phyloP scores from a whole-genome alignment of 176 grass and related monocot genomes.

The Triticum timopheevii region DNA sequence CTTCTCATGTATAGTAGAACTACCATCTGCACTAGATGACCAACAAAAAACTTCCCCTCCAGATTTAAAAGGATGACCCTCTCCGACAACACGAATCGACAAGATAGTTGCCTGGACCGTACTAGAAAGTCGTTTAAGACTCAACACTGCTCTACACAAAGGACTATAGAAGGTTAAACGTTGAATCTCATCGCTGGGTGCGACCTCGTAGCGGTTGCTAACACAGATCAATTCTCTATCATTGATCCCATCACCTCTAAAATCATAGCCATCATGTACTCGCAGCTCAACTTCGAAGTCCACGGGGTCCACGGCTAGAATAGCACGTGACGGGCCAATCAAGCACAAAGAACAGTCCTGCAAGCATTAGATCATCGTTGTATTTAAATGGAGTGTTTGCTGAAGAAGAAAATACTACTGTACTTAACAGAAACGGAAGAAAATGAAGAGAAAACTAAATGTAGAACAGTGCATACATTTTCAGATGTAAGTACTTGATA shows the following conservation, averaged over 20 bases:
- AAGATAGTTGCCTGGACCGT: neutral
- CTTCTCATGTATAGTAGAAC: neutral
- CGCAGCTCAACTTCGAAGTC: neutral
- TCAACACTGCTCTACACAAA: neutral
- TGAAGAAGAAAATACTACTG: neutral
- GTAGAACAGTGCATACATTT: neutral
- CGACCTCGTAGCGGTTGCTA: neutral
- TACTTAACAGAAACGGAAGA: neutral
- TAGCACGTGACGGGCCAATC: neutral
- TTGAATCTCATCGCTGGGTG: neutral
- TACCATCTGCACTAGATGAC: neutral
- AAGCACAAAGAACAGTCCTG: neutral
- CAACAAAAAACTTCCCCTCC: neutral
- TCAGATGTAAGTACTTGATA: neutral
- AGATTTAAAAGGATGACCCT: neutral
- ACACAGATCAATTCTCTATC: neutral
- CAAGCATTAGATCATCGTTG: neutral
- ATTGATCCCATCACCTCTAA: neutral
- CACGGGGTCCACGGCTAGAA: neutral
- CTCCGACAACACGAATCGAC: neutral
- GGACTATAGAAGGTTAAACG: neutral
- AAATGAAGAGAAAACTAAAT: neutral
- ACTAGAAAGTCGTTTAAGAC: neutral
- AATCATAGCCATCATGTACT: neutral
- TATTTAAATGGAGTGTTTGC: neutral